These are phyloP conservation scores for Acaromyces ingoldii DNA, from an alignment of 1,284 basidiomycete species.

Conservation along the genomic window DNA sequence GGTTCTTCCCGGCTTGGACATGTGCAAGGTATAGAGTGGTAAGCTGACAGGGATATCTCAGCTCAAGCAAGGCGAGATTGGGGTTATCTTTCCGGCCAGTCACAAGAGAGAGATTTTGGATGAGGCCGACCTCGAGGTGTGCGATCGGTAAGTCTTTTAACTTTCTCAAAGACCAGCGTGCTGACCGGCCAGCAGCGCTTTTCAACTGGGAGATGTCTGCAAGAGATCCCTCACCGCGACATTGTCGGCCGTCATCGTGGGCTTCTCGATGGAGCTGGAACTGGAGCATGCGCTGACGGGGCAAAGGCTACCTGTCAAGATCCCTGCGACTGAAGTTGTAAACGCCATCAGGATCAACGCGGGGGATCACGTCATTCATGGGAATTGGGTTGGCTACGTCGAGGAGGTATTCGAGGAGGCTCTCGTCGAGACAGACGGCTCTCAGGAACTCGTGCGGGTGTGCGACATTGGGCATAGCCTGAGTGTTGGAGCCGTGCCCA, in stretches of 20 bases:
- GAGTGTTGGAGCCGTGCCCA: conserved; percentile 19
- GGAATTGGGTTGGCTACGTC: conserved; percentile 80
- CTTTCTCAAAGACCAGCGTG: no score
- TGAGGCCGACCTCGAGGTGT: no score
- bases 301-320: conserved; percentile 63
- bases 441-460: conserved; percentile 15
- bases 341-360: conserved; percentile 43
- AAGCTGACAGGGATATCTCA: no score
- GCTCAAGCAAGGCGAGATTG: no score
- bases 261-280: conserved; percentile 61
- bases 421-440: conserved; percentile 60
- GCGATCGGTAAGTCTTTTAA: no score
- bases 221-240: conserved; percentile 71
- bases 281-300: conserved; percentile 71
- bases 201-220: conserved; percentile 74
- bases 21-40: no score
- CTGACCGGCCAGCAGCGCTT: no score
- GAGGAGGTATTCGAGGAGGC: conserved; percentile 74
- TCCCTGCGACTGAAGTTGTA: conserved; percentile 59
- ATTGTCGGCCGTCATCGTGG: conserved; percentile 70
- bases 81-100: no score
- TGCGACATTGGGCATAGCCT: conserved; percentile 21
- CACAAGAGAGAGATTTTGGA: no score
- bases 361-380: conserved; percentile 59
- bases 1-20: no score